Evolutionary conservation across 441 rosid species (phyloP), one percentile per base, ranked within the genome.

Genomic region (Omphalea diandra): DNA sequence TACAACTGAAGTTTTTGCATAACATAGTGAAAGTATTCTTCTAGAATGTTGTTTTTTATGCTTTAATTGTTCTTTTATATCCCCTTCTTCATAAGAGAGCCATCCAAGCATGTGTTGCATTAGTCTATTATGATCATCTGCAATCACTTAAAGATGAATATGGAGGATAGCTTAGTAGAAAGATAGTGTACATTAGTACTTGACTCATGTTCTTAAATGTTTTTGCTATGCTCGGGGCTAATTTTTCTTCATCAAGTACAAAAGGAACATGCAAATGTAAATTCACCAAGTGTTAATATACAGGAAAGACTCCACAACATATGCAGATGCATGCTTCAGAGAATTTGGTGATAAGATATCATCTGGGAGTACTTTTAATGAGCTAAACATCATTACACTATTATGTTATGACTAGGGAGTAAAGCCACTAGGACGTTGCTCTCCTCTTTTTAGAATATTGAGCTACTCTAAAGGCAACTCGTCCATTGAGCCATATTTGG

Each of bases 131-230:
- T 33, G 92, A 91, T 75, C 89, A 77, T 46, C 96, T 96, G 22
- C 96, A 88, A 71, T 65, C 65, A 46, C 88, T 91, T 24, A 94
- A 91, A 81, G 94, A 89, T 32, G 96, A 88, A 67, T 89, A 88
- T 47, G 89, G 85, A 71, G 94, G 90, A 64, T 87, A 90, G 90
- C 0, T 85, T 68, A 76, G 73, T 68, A 66, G 53, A 32, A 87
- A 65, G 54, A 83, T 83, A 10, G 75, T 87, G 97, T 90, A 85
- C n/a, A n/a, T n/a, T 49, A 38, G 4, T 29, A 18, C 41, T 46
- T 59, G 40, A 59, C 6, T 20, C 59, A 44, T 3, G 5, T 18
- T 40, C 62, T 53, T 55, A 8, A 32, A 17, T 41, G 52, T 35
- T 27, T 56, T 56, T 10, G 43, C 29, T 15, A 17, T 36, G 53